phyloP scores from a whole-genome alignment of 805 yeast species.

The Jamesozyma spencerorum region DNA sequence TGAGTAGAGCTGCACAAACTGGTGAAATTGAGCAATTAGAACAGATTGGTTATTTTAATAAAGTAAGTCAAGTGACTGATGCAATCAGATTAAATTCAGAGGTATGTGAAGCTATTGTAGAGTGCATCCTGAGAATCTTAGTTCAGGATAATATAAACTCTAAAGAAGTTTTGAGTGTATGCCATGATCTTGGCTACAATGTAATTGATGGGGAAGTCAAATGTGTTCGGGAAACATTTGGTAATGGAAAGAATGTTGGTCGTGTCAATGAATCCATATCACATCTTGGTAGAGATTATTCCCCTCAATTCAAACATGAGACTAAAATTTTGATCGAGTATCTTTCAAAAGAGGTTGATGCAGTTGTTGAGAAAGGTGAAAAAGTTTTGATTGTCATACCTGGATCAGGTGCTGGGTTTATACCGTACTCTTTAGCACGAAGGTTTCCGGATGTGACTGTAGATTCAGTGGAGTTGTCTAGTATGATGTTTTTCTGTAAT shows the following conservation, averaged over 20 bases:
- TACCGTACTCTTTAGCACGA: conserved; percentile 52
- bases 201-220: too few relatives aligned
- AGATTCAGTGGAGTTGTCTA: conserved; percentile 68
- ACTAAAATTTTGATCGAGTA: conserved; percentile 46
- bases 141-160: too few relatives aligned
- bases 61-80: not conserved
- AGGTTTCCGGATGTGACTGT: conserved; percentile 39
- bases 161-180: too few relatives aligned
- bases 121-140: not conserved
- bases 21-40: conserved; percentile 1
- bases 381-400: conserved; percentile 52
- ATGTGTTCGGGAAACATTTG: too few relatives aligned
- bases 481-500: conserved; percentile 66
- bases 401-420: conserved; percentile 79
- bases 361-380: conserved; percentile 13
- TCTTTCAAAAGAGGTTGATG: conserved; percentile 36
- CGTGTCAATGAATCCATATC: conserved; percentile 61
- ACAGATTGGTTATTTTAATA: conserved; percentile 4
- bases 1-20: not conserved
- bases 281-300: conserved; percentile 78
- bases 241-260: not conserved
- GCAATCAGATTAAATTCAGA: conserved; percentile 1
- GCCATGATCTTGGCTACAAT: too few relatives aligned
- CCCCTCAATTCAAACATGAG: conserved; percentile 39
- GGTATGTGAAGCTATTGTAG: not conserved